Conservation (phyloP, 2,329 filamentous ascomycete genomes). For the Periconia sp. region DNA sequence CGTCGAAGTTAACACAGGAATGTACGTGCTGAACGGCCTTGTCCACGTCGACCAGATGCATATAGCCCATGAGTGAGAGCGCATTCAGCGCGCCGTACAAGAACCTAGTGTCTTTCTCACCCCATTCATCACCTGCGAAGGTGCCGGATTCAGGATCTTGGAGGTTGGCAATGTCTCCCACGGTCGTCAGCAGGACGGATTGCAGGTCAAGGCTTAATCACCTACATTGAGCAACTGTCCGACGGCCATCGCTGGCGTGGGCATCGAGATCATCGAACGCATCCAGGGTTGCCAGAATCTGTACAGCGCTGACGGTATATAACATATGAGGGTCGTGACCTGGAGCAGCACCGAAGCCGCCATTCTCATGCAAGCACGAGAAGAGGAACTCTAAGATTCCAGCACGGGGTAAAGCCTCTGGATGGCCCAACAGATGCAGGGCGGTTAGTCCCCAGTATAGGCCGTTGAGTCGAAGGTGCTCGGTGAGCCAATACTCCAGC, state of each 20-base stretch:
- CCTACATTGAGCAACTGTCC: slow-evolving; percentile 78
- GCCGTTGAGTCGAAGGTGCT: slow-evolving; percentile 92
- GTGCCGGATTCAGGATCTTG: slow-evolving; percentile 82
- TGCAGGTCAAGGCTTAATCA: slow-evolving; percentile 21
- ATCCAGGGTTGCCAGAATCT: slow-evolving; percentile 85
- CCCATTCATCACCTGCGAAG: slow-evolving; percentile 94
- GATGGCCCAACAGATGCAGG: slow-evolving; percentile 78
- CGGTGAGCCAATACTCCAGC: slow-evolving; percentile 96
- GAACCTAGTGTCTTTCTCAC: slow-evolving; percentile 93
- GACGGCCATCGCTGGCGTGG: slow-evolving; percentile 66
- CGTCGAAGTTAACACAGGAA: slow-evolving; percentile 89
- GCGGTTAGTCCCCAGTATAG: slow-evolving; percentile 95
- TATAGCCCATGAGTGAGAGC: slow-evolving; percentile 76
- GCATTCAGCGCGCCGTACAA: slow-evolving; percentile 89
- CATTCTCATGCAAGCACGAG: slow-evolving; percentile 84
- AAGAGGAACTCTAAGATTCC: slow-evolving; percentile 91
- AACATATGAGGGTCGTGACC: slow-evolving; percentile 95
- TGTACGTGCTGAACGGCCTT: slow-evolving; percentile 79
- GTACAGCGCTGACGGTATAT: slow-evolving; percentile 92
- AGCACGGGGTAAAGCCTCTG: slow-evolving; percentile 77
- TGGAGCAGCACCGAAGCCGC: slow-evolving; percentile 91
- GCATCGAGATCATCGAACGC: slow-evolving; percentile 80
- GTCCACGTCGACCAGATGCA: slow-evolving; percentile 74
- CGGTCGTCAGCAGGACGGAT: slow-evolving; percentile 23
- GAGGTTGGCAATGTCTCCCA: slow-evolving; percentile 72